These are phyloP conservation scores for Ilyonectria sp. DNA, from an alignment of 2,329 filamentous ascomycete species.

Conservation along the genomic window DNA sequence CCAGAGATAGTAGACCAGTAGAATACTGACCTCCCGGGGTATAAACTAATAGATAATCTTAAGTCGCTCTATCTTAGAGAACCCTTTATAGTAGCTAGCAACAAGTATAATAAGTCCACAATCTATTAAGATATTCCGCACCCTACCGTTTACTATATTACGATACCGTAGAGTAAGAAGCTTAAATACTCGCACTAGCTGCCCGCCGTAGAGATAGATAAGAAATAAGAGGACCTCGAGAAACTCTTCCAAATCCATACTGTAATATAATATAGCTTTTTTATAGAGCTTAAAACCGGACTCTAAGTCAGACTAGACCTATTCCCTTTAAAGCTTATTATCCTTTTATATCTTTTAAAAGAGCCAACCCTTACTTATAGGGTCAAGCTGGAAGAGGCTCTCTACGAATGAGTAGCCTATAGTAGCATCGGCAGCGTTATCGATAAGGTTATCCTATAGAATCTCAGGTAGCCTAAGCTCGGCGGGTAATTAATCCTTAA, in stretches of 20 bases:
- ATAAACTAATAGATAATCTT: constrained; percentile 3
- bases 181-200: not conserved
- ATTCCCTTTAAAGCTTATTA: not conserved
- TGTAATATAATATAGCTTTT: not conserved
- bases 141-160: not conserved
- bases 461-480: not conserved
- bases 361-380: not conserved
- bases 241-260: not conserved
- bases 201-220: not conserved
- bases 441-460: not conserved
- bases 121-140: not conserved
- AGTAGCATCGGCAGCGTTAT: constrained; percentile 1
- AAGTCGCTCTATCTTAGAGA: not conserved
- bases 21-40: not conserved
- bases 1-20: no score
- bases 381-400: not conserved
- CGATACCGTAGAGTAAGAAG: not conserved
- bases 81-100: constrained; percentile 3
- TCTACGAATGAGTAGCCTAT: not conserved
- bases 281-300: not conserved
- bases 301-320: not conserved
- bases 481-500: not conserved
- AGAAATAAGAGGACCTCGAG: not conserved
- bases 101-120: constrained; percentile 1
- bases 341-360: constrained; percentile 1